A percentile compares a stretch with the other conserved stretches of the same genome.
Conservation (phyloP, 2,329 filamentous ascomycete species). For the Colletotrichum siamense region DNA sequence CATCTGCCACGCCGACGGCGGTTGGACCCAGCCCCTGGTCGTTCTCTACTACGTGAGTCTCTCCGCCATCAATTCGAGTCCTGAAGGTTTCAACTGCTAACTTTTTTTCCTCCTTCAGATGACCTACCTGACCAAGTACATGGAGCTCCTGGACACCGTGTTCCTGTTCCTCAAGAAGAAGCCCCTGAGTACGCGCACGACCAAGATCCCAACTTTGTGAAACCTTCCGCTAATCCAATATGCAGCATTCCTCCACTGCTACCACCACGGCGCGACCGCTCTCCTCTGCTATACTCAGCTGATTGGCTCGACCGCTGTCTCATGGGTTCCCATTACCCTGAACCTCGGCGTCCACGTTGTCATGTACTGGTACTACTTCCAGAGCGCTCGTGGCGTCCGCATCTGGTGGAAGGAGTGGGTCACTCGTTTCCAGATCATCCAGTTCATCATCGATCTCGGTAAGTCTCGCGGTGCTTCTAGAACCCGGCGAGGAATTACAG, state of each 20-base stretch:
- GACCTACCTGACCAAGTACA: constrained; percentile 98
- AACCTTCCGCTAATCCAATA: constrained; percentile 33
- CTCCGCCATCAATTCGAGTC: neutral
- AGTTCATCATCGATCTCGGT: constrained; percentile 97
- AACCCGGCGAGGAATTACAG: neutral
- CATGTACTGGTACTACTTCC: constrained; percentile 99
- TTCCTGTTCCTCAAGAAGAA: constrained; percentile 99
- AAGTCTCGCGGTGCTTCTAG: constrained; percentile 41
- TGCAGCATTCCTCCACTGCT: constrained; percentile 93
- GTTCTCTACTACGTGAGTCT: constrained; percentile 92
- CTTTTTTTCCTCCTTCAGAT: constrained; percentile 59
- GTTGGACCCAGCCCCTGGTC: constrained; percentile 93
- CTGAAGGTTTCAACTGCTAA: neutral
- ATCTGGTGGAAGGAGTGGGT: constrained; percentile 99
- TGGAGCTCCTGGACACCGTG: constrained; percentile 92
- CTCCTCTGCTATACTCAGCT: constrained; percentile 98
- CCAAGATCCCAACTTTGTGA: neutral
- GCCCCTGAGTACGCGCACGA: constrained; percentile 73
- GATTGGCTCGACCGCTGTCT: constrained; percentile 89
- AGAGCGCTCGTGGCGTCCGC: constrained; percentile 90
- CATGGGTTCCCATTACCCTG: constrained; percentile 91
- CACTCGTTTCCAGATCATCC: constrained; percentile 94
- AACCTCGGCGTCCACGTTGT: constrained; percentile 96
- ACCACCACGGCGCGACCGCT: constrained; percentile 96
- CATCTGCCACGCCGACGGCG: constrained; percentile 82